Conservation (phyloP, 768 basidiomycete species). For the Mycena pura region DNA sequence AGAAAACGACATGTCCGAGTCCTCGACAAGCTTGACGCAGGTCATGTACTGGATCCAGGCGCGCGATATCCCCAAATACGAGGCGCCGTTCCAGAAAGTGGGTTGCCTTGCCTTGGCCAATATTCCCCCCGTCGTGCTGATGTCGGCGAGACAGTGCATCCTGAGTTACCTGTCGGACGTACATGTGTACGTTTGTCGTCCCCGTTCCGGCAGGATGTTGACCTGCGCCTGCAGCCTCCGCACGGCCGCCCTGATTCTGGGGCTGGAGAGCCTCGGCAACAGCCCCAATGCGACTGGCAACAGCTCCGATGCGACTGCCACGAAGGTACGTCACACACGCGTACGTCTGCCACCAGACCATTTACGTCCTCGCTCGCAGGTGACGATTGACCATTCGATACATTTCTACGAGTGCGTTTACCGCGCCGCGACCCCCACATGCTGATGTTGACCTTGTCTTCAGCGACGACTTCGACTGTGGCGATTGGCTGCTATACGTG, state of each 20-base stretch:
- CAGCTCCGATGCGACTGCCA: too few relatives aligned
- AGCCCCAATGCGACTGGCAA: constrained; percentile 56
- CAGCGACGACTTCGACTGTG: constrained; percentile 78
- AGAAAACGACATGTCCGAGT: constrained; percentile 45
- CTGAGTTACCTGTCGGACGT: constrained; percentile 86
- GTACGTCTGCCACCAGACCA: background rate
- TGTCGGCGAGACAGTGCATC: too few relatives aligned
- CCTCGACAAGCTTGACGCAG: constrained; percentile 55
- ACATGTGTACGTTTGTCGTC: constrained; percentile 63
- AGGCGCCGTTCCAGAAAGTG: constrained; percentile 80
- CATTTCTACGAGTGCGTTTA: constrained; percentile 74
- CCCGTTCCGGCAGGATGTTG: background rate
- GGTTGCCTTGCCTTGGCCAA: constrained; percentile 59
- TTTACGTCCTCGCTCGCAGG: background rate
- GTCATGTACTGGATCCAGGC: constrained; percentile 86
- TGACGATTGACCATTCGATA: constrained; percentile 64
- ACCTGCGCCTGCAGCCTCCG: constrained; percentile 53
- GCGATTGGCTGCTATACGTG: constrained; percentile 82
- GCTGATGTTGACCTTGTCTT: constrained; percentile 4
- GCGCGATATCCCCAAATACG: constrained; percentile 68
- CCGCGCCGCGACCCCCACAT: background rate
- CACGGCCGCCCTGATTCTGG: constrained; percentile 59
- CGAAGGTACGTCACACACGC: constrained; percentile 57
- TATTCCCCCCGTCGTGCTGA: too few relatives aligned
- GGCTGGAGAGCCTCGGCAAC: constrained; percentile 54